Conservation (phyloP, 495 filamentous ascomycete species). For the Daldinia bambusicola region DNA sequence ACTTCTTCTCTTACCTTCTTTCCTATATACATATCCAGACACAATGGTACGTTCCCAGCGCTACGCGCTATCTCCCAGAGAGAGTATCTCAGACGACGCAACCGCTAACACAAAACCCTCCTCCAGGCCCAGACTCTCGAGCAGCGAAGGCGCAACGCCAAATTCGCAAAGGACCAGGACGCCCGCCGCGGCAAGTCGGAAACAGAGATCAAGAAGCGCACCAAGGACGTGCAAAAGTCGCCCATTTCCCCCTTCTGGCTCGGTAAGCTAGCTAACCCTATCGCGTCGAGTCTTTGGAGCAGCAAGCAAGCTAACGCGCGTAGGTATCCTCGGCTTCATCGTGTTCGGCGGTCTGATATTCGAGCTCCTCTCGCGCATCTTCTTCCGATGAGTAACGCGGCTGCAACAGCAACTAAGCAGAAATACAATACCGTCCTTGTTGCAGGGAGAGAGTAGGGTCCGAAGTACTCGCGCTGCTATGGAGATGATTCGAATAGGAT, state of each 20-base stretch:
- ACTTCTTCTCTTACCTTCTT: neutral
- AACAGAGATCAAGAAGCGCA: slow-evolving; percentile 71
- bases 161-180: slow-evolving; percentile 81
- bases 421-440: neutral
- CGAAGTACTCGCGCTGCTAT: neutral
- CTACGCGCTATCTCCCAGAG: neutral
- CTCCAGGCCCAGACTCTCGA: slow-evolving; percentile 90
- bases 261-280: slow-evolving; percentile 65
- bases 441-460: no score
- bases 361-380: slow-evolving; percentile 79
- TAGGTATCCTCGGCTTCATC: slow-evolving; percentile 82
- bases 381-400: slow-evolving; percentile 59
- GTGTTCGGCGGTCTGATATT: slow-evolving; percentile 86
- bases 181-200: slow-evolving; percentile 85
- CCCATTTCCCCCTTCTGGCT: slow-evolving; percentile 85
- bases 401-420: neutral
- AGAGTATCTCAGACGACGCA: neutral
- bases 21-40: slow-evolving; percentile 14
- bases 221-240: slow-evolving; percentile 71
- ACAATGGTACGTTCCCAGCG: slow-evolving; percentile 31
- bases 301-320: neutral
- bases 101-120: slow-evolving; percentile 1
- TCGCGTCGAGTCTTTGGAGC: neutral
- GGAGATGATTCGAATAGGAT: slow-evolving; percentile 15
- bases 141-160: slow-evolving; percentile 88